Evolutionary conservation across 441 rosid genomes (phyloP).

Genomic region (Biscutella laevigata): DNA sequence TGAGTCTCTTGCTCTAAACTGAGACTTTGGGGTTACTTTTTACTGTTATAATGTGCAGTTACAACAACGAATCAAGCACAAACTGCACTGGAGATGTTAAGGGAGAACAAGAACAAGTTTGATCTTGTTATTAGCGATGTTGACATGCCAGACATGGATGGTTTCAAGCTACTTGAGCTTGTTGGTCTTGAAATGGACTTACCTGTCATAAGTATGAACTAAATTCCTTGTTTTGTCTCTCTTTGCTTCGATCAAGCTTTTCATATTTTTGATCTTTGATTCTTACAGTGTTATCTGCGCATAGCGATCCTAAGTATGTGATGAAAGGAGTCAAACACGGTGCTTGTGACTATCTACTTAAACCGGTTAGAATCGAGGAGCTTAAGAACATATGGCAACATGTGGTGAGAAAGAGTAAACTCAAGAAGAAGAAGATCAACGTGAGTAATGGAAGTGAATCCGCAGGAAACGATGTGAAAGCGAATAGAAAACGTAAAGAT

Average conservation of each 20-base stretch:
- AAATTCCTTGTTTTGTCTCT: background rate
- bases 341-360: slow-evolving; percentile 52
- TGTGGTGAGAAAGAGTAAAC: slow-evolving; percentile 45
- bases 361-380: slow-evolving; percentile 57
- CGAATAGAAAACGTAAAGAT: slow-evolving; percentile 46
- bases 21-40: background rate
- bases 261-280: background rate
- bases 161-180: too few relatives aligned
- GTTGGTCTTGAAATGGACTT: too few relatives aligned
- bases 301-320: slow-evolving; percentile 49
- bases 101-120: slow-evolving; percentile 48
- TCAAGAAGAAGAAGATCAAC: slow-evolving; percentile 26
- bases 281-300: slow-evolving; percentile 48
- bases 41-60: slow-evolving; percentile 29
- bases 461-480: slow-evolving; percentile 29
- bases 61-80: slow-evolving; percentile 44
- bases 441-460: slow-evolving; percentile 22
- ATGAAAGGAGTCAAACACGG: slow-evolving; percentile 63
- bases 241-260: background rate
- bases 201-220: slow-evolving; percentile 50
- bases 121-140: slow-evolving; percentile 69
- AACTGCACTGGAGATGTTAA: slow-evolving; percentile 43
- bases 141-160: slow-evolving; percentile 71
- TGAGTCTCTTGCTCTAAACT: background rate
- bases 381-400: too few relatives aligned